These are phyloP conservation scores for Crithidia bombi DNA, from an alignment of 208 protist genomes.

Conservation along the genomic window DNA sequence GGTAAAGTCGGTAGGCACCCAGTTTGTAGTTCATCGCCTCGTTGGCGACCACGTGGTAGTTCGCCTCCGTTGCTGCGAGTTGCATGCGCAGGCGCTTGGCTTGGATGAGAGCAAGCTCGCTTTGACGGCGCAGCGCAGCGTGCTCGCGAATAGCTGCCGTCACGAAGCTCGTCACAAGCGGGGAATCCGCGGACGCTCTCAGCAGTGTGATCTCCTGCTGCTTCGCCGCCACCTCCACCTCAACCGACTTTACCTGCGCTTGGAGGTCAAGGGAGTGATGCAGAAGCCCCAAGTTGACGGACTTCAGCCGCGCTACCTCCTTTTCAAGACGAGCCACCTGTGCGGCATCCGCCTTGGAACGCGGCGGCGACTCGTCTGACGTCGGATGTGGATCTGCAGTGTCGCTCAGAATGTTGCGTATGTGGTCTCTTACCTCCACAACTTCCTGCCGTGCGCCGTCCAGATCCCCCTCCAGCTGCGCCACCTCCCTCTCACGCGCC, in stretches of 20 bases:
- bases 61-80: constrained; percentile 83
- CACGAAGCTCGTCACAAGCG: constrained; percentile 81
- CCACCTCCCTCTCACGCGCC: constrained; percentile 69
- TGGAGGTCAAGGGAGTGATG: constrained; percentile 83
- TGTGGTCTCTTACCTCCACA: constrained; percentile 50
- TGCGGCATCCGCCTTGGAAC: constrained; percentile 18
- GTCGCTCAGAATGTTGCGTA: constrained; percentile 40
- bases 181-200: constrained; percentile 61
- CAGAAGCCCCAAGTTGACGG: constrained; percentile 86
- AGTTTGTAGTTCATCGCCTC: constrained; percentile 87
- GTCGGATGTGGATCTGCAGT: constrained; percentile 12
- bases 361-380: not conserved
- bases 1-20: constrained; percentile 84
- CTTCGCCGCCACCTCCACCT: constrained; percentile 69
- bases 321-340: constrained; percentile 46
- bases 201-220: constrained; percentile 80
- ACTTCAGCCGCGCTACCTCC: constrained; percentile 86
- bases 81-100: constrained; percentile 73
- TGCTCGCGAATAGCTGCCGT: constrained; percentile 85
- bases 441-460: constrained; percentile 57
- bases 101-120: constrained; percentile 80
- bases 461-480: constrained; percentile 76
- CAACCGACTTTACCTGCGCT: constrained; percentile 52
- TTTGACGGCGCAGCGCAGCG: constrained; percentile 71
- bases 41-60: constrained; percentile 86